phyloP scores from a whole-genome alignment of 75 land plant species.

The Cupressus sempervirens region DNA sequence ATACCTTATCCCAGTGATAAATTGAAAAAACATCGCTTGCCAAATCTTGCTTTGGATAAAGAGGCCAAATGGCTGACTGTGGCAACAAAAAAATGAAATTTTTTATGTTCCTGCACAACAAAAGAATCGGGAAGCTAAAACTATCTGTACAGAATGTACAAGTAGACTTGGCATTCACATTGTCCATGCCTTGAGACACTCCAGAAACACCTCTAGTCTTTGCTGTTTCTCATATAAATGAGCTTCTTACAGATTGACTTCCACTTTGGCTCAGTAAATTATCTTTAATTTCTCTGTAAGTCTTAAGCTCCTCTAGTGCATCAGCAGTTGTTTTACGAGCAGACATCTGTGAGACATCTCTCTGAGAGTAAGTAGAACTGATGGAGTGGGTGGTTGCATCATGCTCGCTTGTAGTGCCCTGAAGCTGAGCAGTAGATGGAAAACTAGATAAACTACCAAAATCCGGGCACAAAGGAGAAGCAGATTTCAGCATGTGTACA shows the following conservation, averaged over 20 bases:
- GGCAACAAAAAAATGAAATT: neutral
- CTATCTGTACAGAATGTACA: conserved; percentile 9
- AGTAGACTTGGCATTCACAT: neutral
- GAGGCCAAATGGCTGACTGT: neutral
- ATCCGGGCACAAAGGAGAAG: conserved; percentile 73
- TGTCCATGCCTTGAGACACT: neutral
- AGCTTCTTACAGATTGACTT: neutral
- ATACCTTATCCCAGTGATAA: neutral
- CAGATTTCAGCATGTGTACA: conserved; percentile 70
- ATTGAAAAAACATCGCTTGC: neutral
- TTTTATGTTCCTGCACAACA: neutral
- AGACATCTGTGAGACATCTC: conserved; percentile 19
- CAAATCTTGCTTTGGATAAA: neutral
- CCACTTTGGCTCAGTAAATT: conserved; percentile 32
- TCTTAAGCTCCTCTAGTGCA: conserved; percentile 77
- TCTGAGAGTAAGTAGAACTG: conserved; percentile 2
- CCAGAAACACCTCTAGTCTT: neutral
- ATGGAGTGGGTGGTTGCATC: conserved; percentile 19
- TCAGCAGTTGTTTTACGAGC: conserved; percentile 58
- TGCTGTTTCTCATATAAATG: neutral
- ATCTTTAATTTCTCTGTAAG: conserved; percentile 73
- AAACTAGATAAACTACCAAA: conserved; percentile 29
- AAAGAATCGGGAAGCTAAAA: neutral
- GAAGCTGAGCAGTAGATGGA: conserved; percentile 15
- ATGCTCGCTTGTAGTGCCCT: conserved; percentile 13